Base-by-base conservation (phyloP, 805 yeast species). In the Saturnispora dispora region DNA sequence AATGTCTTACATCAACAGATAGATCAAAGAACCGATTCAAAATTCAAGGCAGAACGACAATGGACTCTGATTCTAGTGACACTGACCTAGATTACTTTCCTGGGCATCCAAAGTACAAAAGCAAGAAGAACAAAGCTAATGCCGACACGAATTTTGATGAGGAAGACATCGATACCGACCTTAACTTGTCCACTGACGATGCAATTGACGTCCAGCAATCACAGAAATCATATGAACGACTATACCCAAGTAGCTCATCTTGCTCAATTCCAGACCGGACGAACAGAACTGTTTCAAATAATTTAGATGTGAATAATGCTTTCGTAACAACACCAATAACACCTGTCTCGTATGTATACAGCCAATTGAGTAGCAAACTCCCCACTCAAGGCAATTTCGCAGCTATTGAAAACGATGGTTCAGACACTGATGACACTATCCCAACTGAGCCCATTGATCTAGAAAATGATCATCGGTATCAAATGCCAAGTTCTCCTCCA, bases 311-410 rank as follows among this genome's bases (percentile, higher is more conserved):
- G 11, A 18, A 37, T 37, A 40, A 23, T 23, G 44, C 30, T 13
- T 40, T 40, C n/a, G 25, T n/a, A 40, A 40, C 25, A 23, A 22
- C 44, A 23, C 44, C 41, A 20, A 37, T 35, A 35, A 35, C 39
- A 53, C 66, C 71, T 10, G 75, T 42, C 17, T 27, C 33, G 5
- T 10, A 42, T 27, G 10, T 27, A 7, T n/a, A 42, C 10, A n/a
- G 23, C 22, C 36, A 45, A 25, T 5, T 36, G 8, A 45, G 47
- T 17, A 42, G 47, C 6, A 43, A 48, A 20, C 8, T 22, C 9
- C 28, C 17, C 25, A 23, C 46, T 51, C 13, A 36, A 44, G 41
- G 17, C 22, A 20, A 37, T 9, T 20, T 37, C 2, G 5, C 5
- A 18, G 9, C 41, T 13, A 37, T 37, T 7, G 22, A 37, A 9